Evolutionary conservation across 768 basidiomycete species (phyloP).

Genomic region (Mrakia blollopis): DNA sequence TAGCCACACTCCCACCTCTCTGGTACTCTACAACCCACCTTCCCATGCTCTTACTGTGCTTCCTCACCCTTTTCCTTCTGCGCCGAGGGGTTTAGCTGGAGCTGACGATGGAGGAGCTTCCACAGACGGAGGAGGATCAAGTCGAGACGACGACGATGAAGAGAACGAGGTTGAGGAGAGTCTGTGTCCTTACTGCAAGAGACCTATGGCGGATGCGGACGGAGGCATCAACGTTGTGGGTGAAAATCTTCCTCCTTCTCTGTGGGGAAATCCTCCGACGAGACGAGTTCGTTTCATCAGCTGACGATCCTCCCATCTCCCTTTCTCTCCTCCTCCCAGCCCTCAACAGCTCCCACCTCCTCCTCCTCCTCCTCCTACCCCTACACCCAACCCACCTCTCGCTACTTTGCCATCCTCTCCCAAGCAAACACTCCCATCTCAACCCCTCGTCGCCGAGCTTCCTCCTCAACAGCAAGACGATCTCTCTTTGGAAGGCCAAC

Average conservation of each 20-base stretch:
- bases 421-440: constrained; percentile 28
- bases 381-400: not conserved
- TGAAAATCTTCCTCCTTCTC: too few species aligned
- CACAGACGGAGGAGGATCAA: not conserved
- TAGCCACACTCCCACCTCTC: constrained; percentile 63
- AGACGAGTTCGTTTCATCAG: not conserved
- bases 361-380: not conserved
- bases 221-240: not conserved
- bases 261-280: too few species aligned
- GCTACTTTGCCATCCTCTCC: constrained; percentile 31
- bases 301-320: not conserved
- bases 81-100: not conserved
- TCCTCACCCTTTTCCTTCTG: not conserved
- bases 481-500: not conserved
- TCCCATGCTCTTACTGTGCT: constrained; percentile 73
- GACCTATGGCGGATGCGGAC: not conserved
- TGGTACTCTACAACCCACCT: constrained; percentile 79
- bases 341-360: not conserved
- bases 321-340: not conserved
- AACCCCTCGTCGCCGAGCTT: not conserved
- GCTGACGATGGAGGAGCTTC: not conserved
- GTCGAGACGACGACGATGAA: not conserved
- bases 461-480: not conserved
- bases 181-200: constrained; percentile 5
- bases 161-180: constrained; percentile 9